A percentile compares a stretch with the other conserved stretches of the same genome.
These are phyloP conservation scores for Trichoderma sp. DNA, from an alignment of 2,329 filamentous ascomycete genomes.

Conservation along the genomic window DNA sequence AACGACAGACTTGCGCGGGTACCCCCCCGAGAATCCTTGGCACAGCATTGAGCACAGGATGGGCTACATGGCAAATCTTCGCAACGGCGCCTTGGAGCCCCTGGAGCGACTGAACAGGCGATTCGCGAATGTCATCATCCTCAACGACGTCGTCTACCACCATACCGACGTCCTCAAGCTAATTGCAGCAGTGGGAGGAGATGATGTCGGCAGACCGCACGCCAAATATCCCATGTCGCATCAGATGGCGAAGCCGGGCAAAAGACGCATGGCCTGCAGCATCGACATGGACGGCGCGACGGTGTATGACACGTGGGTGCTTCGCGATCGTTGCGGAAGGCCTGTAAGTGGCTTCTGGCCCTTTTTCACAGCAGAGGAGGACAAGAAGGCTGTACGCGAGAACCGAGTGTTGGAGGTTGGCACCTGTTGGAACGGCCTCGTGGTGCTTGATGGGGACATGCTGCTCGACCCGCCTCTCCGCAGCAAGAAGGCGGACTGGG, in stretches of 20 bases:
- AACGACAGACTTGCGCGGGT: constrained; percentile 21
- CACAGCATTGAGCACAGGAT: constrained; percentile 22
- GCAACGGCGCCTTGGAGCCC: constrained; percentile 26
- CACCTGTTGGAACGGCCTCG: constrained; percentile 26
- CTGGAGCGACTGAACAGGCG: constrained; percentile 17
- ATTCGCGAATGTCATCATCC: constrained; percentile 25
- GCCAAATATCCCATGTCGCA: background rate
- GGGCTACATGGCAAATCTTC: constrained; percentile 26
- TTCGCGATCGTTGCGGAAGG: constrained; percentile 25
- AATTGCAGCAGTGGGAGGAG: constrained; percentile 23
- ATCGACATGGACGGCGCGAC: constrained; percentile 26
- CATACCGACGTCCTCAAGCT: constrained; percentile 26
- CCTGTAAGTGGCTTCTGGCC: constrained; percentile 26
- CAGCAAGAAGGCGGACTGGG: constrained; percentile 13
- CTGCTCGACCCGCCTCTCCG: constrained; percentile 21
- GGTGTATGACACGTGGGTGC: constrained; percentile 26
- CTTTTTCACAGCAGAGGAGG: constrained; percentile 23
- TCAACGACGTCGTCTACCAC: constrained; percentile 26
- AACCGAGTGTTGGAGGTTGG: constrained; percentile 21
- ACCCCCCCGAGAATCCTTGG: constrained; percentile 25
- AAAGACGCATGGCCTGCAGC: constrained; percentile 25
- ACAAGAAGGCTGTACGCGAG: constrained; percentile 21
- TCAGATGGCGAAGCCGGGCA: background rate
- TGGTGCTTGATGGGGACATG: constrained; percentile 27
- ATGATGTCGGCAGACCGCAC: constrained; percentile 11